Evolutionary conservation across 1,284 basidiomycete genomes (phyloP).

Genomic region (Ganoderma meredithae): DNA sequence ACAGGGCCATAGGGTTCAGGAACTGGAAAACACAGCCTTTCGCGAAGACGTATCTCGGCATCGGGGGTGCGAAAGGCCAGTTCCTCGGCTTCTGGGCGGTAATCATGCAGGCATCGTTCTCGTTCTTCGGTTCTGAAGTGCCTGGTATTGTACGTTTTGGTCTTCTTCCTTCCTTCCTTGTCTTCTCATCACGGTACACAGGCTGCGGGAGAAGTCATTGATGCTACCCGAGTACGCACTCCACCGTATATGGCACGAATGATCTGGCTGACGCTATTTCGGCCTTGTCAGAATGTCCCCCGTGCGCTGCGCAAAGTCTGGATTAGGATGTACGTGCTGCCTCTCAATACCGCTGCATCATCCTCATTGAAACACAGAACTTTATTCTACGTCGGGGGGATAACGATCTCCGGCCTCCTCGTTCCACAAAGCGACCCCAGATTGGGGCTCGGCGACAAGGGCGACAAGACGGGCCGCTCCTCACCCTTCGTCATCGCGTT

Average conservation of each 20-base stretch:
- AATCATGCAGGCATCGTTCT: conserved; percentile 46
- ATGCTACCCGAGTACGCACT: conserved; percentile 38
- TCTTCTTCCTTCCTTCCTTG: neutral
- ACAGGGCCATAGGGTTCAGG: conserved; percentile 33
- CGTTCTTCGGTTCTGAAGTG: conserved; percentile 43
- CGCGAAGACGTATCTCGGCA: conserved; percentile 34
- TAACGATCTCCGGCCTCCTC: conserved; percentile 58
- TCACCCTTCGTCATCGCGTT: conserved; percentile 59
- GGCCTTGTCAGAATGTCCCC: conserved; percentile 45
- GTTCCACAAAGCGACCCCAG: conserved; percentile 51
- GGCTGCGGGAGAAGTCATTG: conserved; percentile 47
- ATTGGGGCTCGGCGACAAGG: conserved; percentile 39
- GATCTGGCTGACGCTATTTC: neutral
- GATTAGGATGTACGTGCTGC: conserved; percentile 53
- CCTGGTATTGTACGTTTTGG: conserved; percentile 40
- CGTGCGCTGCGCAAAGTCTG: conserved; percentile 58
- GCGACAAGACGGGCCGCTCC: conserved; percentile 46
- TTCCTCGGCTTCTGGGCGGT: conserved; percentile 60
- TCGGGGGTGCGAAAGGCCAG: conserved; percentile 43
- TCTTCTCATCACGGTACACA: conserved; percentile 11
- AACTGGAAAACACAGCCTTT: conserved; percentile 39
- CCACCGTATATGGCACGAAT: neutral
- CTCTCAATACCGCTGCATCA: neutral
- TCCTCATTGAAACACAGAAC: conserved; percentile 28
- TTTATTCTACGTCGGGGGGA: conserved; percentile 40